Conservation (phyloP, 805 yeast genomes). For the Komagataella pastoris region DNA sequence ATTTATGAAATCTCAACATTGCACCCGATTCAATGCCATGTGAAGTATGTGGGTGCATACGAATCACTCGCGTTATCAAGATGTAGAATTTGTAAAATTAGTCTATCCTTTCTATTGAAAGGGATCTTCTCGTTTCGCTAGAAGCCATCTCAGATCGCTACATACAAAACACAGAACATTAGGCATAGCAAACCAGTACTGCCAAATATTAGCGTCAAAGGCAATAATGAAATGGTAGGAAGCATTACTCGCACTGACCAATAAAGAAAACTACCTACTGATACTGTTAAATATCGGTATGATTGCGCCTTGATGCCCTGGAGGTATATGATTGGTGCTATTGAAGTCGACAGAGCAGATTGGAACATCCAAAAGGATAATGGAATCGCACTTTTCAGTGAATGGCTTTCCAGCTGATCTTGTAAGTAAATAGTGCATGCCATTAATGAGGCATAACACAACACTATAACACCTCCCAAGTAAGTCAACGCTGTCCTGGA, state of each 20-base stretch:
- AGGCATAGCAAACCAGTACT: not conserved
- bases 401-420: not conserved
- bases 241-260: not conserved
- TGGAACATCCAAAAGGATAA: not conserved
- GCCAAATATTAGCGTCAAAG: not conserved
- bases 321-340: not conserved
- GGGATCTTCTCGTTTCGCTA: not conserved
- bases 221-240: not conserved
- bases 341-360: not conserved
- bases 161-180: not conserved
- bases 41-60: not conserved
- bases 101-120: no score
- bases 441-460: not conserved
- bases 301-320: not conserved
- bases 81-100: no score
- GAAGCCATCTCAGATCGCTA: not conserved
- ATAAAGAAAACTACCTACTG: not conserved
- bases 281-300: not conserved
- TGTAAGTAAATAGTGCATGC: not conserved
- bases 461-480: not conserved
- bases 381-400: not conserved
- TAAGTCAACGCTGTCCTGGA: not conserved
- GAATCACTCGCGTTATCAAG: not conserved
- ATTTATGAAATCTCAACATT: slow-evolving; percentile 8
- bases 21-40: slow-evolving; percentile 1